Evolutionary conservation across 257 asterid species (phyloP), one percentile per base, ranked within the genome.

Genomic region (Ajuga chamaepitys): DNA sequence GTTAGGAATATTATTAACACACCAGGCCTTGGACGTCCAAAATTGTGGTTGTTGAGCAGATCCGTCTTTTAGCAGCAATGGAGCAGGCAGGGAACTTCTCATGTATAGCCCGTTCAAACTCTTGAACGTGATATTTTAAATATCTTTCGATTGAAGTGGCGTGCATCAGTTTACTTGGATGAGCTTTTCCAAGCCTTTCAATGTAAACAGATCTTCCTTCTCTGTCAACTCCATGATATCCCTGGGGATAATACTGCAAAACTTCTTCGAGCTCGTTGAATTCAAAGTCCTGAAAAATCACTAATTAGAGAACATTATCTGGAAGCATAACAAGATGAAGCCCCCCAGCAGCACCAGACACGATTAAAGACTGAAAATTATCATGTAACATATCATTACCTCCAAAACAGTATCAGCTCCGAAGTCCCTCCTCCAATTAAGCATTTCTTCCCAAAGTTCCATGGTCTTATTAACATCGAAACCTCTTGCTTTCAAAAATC

Each of bases 11-110:
- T 26, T 58, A 68, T 73, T 60, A 73, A 77, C 92, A 25, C 66
- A 94, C 99, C 85, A 94, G 80, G 92, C 96, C 97, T 69, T 94
- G 94, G 63, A 90, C 99, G 53, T 94, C 99, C 84, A 94, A 75
- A 67, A 94, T 78, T 51, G 99, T 85, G 69, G 96, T 90, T 26
- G 88, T 80, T 50, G 99, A 77, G 77, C 82, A 86, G 75, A 94
- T 88, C 66, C 87, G 81, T 73, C 76, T 84, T 84, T 82, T 90
- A 70, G 97, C 87, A 14, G 97, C 90, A 72, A 94, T 69, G 56
- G 99, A 90, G 77, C 99, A 94, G 13, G 96, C 96, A 34, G 96
- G 95, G 70, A 87, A 94, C 78, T 88, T 94, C 84, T 86, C 96
- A 41, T 71, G 79, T 58, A 94, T 80, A 41, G 96, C 76, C 80